Conservation (phyloP, 768 basidiomycete genomes). For the Kwoniella heveanensis region DNA sequence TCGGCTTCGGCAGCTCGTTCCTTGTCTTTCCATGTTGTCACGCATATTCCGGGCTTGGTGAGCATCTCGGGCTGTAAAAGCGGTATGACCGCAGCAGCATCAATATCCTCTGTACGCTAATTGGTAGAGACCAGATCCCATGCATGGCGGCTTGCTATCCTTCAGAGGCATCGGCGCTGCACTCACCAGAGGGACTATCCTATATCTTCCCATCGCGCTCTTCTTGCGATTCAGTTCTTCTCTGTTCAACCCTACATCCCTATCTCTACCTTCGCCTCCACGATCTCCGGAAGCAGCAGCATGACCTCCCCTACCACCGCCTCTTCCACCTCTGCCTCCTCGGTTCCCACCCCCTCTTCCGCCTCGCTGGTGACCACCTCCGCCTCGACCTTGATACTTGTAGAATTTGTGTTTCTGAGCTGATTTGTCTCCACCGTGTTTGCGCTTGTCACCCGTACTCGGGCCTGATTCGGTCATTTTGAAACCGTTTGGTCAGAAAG, state of each 20-base stretch:
- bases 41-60: slow-evolving; percentile 36
- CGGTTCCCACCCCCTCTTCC: slow-evolving; percentile 26
- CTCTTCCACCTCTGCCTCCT: slow-evolving; percentile 25
- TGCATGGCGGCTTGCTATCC: slow-evolving; percentile 6
- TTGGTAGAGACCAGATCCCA: too few relatives aligned
- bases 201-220: slow-evolving; percentile 37
- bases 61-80: slow-evolving; percentile 38
- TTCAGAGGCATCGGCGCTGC: too few relatives aligned
- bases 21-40: slow-evolving; percentile 38
- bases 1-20: slow-evolving; percentile 45
- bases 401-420: slow-evolving; percentile 44
- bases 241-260: neutral
- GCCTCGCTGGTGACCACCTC: slow-evolving; percentile 17
- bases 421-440: slow-evolving; percentile 2
- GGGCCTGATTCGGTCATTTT: slow-evolving; percentile 24
- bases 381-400: slow-evolving; percentile 31
- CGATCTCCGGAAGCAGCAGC: neutral
- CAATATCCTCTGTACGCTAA: too few relatives aligned
- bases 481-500: too few relatives aligned
- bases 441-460: slow-evolving; percentile 5
- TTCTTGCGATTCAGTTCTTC: slow-evolving; percentile 5
- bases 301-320: slow-evolving; percentile 19
- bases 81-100: too few relatives aligned
- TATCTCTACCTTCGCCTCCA: neutral
- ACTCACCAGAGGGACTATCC: slow-evolving; percentile 34